Evolutionary conservation across 2,329 filamentous ascomycete species (phyloP).

Genomic region (Aquanectria penicillioides): DNA sequence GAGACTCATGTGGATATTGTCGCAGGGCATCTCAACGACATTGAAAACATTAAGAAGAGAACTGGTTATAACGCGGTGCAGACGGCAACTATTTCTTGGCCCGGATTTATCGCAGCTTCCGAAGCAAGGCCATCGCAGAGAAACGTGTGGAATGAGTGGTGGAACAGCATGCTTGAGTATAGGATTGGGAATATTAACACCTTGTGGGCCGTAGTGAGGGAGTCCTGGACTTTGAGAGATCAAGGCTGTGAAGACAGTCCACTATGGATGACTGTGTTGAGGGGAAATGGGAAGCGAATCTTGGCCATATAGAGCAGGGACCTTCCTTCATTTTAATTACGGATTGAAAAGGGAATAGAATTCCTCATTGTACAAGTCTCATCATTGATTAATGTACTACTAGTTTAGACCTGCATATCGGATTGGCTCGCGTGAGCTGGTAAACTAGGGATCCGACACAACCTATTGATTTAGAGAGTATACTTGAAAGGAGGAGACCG

Average conservation of each 20-base stretch:
- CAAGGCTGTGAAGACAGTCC: background rate
- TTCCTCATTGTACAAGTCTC: too few relatives aligned
- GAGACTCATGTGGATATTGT: background rate
- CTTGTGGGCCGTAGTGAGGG: conserved; percentile 7
- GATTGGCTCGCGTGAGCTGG: too few relatives aligned
- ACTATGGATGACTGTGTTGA: background rate
- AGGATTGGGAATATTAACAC: conserved; percentile 14
- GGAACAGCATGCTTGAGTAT: conserved; percentile 15
- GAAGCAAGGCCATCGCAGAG: background rate
- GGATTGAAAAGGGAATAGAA: too few relatives aligned
- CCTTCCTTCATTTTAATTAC: too few relatives aligned
- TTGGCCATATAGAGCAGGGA: too few relatives aligned
- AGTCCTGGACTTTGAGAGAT: conserved; percentile 2
- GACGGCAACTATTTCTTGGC: conserved; percentile 9
- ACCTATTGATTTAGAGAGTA: conserved; percentile 2
- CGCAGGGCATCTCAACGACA: conserved; percentile 12
- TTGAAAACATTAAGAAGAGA: conserved; percentile 12
- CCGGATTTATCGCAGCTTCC: conserved; percentile 9
- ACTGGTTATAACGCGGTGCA: conserved; percentile 2
- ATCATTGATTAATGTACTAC: too few relatives aligned
- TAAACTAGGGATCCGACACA: too few relatives aligned
- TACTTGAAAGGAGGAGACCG: conserved; percentile 43
- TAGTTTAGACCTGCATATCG: too few relatives aligned
- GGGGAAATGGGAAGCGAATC: background rate
- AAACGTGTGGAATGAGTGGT: conserved; percentile 3